Conservation (phyloP, 768 basidiomycete genomes). For the Tricholoma hemisulphureum region DNA sequence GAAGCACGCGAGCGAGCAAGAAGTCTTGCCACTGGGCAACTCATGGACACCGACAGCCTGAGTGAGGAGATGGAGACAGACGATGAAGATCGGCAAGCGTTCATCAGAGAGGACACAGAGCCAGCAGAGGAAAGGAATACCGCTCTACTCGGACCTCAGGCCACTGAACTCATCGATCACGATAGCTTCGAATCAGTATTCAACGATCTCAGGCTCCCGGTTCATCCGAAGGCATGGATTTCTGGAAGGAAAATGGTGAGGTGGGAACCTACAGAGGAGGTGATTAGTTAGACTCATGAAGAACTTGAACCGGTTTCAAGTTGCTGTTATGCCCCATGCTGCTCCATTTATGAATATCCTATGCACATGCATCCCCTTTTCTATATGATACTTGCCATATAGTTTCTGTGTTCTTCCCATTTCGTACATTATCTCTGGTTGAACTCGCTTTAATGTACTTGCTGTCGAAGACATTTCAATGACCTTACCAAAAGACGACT, state of each 20-base stretch:
- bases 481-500: too few relatives aligned
- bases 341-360: not conserved
- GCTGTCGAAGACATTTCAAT: too few relatives aligned
- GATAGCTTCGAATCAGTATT: not conserved
- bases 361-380: too few relatives aligned
- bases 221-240: not conserved
- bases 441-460: too few relatives aligned
- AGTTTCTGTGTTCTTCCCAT: too few relatives aligned
- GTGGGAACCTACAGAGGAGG: constrained; percentile 2
- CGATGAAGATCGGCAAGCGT: not conserved
- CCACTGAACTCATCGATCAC: constrained; percentile 1
- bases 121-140: not conserved
- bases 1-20: not conserved
- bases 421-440: too few relatives aligned
- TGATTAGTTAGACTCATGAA: not conserved
- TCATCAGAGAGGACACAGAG: not conserved
- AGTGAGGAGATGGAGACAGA: not conserved
- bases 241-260: not conserved
- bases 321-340: not conserved
- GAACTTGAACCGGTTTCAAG: not conserved
- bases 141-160: not conserved
- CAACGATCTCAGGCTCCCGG: not conserved
- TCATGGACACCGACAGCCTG: not conserved
- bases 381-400: too few relatives aligned
- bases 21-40: not conserved